Percentiles rank a stretch among this genome's conserved stretches.
Conservation (phyloP, 1,139 yeast genomes). For the Pichia sp. region DNA sequence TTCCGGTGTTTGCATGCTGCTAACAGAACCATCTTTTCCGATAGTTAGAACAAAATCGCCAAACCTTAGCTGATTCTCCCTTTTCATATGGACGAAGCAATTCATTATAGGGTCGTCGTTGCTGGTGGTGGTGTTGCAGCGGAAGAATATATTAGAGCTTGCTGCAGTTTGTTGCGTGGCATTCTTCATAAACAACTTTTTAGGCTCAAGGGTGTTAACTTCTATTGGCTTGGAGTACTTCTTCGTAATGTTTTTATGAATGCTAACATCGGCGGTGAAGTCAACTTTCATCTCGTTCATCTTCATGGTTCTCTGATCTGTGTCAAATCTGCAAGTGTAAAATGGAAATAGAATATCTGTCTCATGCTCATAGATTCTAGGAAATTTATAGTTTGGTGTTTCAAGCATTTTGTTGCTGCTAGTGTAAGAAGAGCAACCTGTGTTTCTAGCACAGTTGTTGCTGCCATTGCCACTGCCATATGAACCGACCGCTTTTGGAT, state of each 20-base stretch:
- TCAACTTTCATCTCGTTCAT: conserved; percentile 19
- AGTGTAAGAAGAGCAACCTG: background rate
- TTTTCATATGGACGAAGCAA: conserved; percentile 10
- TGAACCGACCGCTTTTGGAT: background rate
- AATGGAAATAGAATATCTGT: conserved; percentile 25
- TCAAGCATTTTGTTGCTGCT: conserved; percentile 9
- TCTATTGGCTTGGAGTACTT: conserved; percentile 25
- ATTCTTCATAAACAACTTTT: background rate
- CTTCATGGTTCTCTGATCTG: conserved; percentile 12
- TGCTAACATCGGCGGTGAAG: conserved; percentile 17
- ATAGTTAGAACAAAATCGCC: conserved; percentile 14
- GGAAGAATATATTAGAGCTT: background rate
- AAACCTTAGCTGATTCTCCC: conserved; percentile 14
- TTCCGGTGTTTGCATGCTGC: background rate
- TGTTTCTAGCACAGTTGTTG: background rate
- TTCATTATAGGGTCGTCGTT: conserved; percentile 16
- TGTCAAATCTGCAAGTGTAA: conserved; percentile 10
- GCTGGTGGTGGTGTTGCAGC: background rate
- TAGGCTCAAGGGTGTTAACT: background rate
- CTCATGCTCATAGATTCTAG: conserved; percentile 13
- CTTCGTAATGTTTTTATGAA: conserved; percentile 19
- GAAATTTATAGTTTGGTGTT: conserved; percentile 21
- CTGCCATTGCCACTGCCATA: background rate
- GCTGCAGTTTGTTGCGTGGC: background rate
- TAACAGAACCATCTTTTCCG: conserved; percentile 2